Percentiles rank a stretch among this genome's conserved stretches.
These are phyloP conservation scores for Halenospora varia DNA, from an alignment of 495 filamentous ascomycete genomes.

Conservation along the genomic window DNA sequence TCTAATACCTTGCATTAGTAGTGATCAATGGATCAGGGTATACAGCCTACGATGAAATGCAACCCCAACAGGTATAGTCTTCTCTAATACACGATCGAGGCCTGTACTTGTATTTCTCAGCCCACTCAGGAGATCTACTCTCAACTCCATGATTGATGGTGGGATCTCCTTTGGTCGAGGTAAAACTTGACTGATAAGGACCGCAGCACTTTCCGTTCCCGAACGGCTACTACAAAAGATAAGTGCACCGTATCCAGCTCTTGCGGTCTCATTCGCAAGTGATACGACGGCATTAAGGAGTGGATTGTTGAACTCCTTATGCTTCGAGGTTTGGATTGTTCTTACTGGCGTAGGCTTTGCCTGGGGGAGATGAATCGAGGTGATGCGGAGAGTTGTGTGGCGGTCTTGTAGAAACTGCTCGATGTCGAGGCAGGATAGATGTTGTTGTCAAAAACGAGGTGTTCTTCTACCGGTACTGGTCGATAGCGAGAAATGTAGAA, in stretches of 20 bases:
- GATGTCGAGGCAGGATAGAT: slow-evolving; percentile 64
- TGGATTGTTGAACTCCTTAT: slow-evolving; percentile 58
- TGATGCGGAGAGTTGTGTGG: slow-evolving; percentile 45
- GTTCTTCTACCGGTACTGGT: slow-evolving; percentile 71
- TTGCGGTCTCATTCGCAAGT: slow-evolving; percentile 61
- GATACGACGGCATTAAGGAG: slow-evolving; percentile 67
- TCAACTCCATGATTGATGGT: slow-evolving; percentile 46
- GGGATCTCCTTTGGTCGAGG: slow-evolving; percentile 40
- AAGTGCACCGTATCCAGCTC: slow-evolving; percentile 65
- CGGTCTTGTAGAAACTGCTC: slow-evolving; percentile 57
- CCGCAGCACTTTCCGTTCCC: slow-evolving; percentile 60
- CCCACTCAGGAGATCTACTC: slow-evolving; percentile 64
- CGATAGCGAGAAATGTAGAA: slow-evolving; percentile 71
- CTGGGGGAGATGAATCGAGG: slow-evolving; percentile 32
- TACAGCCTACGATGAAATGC: slow-evolving; percentile 64
- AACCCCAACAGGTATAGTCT: slow-evolving; percentile 60
- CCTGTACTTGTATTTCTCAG: slow-evolving; percentile 63
- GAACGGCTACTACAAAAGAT: slow-evolving; percentile 72
- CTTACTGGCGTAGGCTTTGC: slow-evolving; percentile 35
- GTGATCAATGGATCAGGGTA: not conserved
- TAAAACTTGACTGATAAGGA: slow-evolving; percentile 59
- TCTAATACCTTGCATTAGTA: slow-evolving; percentile 34
- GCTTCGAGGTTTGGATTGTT: slow-evolving; percentile 47
- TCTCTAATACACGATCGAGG: slow-evolving; percentile 62
- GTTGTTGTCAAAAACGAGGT: slow-evolving; percentile 69